Percentiles rank a stretch among this genome's conserved stretches.
Evolutionary conservation across 257 asterid genomes (phyloP).

Genomic region (Nicotiana knightiana): DNA sequence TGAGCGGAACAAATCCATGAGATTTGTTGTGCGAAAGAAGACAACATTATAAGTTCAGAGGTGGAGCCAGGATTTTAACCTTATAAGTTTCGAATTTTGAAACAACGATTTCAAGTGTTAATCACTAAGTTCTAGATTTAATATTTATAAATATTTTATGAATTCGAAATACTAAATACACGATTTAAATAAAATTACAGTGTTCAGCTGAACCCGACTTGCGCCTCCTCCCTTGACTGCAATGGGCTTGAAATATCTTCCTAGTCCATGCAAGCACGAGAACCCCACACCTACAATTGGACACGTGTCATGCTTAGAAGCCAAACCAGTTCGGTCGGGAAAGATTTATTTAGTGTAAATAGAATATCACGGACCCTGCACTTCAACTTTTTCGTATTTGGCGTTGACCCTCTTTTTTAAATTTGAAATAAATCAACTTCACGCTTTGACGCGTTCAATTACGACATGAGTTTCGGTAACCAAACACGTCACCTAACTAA

Average conservation of each 20-base stretch:
- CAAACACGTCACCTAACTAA: not conserved
- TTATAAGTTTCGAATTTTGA: too few relatives aligned
- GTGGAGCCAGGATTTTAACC: too few relatives aligned
- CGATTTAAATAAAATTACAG: rapidly evolving
- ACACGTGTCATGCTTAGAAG: not conserved
- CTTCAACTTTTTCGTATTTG: not conserved
- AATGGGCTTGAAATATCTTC: too few relatives aligned
- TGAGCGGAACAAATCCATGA: too few relatives aligned
- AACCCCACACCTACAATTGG: not conserved
- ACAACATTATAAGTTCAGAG: too few relatives aligned
- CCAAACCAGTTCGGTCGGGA: not conserved
- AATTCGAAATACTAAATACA: too few relatives aligned
- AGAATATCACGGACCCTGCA: not conserved
- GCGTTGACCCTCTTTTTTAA: not conserved
- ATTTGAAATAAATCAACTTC: not conserved
- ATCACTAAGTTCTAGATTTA: too few relatives aligned
- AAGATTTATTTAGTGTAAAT: not conserved
- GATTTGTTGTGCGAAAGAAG: too few relatives aligned
- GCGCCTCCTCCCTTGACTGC: rapidly evolving
- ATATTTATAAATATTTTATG: too few relatives aligned
- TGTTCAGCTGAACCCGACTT: too few relatives aligned
- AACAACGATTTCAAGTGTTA: too few relatives aligned
- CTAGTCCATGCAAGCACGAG: not conserved
- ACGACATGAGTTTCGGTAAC: not conserved
- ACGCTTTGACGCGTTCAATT: not conserved